Percentiles rank a stretch among this genome's conserved stretches.
Conservation (phyloP, 2,329 filamentous ascomycete genomes). For the Epichloe glyceriae region DNA sequence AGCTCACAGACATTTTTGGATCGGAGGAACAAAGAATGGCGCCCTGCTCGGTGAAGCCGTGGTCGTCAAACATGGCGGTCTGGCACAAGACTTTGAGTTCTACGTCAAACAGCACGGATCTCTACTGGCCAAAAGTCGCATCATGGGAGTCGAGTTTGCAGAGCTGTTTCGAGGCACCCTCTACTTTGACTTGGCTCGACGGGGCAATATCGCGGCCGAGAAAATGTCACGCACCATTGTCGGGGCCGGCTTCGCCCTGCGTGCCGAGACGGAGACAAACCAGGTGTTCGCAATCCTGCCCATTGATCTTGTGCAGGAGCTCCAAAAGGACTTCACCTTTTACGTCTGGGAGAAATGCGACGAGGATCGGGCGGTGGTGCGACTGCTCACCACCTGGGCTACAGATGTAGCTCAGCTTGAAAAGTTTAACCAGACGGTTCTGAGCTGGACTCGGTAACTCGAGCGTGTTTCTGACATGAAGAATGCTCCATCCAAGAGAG, state of each 20-base stretch:
- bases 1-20: conserved; percentile 39
- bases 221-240: conserved; percentile 30
- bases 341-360: conserved; percentile 34
- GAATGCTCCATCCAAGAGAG: too few species aligned
- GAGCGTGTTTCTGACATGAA: too few species aligned
- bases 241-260: conserved; percentile 26
- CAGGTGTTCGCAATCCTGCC: conserved; percentile 37
- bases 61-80: conserved; percentile 27
- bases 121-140: conserved; percentile 34
- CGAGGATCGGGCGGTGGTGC: conserved; percentile 26
- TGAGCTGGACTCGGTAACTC: conserved; percentile 9
- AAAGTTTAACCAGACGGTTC: conserved; percentile 18
- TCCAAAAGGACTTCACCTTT: conserved; percentile 32
- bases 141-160: conserved; percentile 36
- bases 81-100: conserved; percentile 35
- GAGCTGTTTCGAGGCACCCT: conserved; percentile 33
- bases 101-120: conserved; percentile 39
- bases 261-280: conserved; percentile 35
- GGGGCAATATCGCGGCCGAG: conserved; percentile 31
- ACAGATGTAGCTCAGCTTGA: conserved; percentile 30
- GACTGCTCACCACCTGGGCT: conserved; percentile 38
- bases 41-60: conserved; percentile 37
- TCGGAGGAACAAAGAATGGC: conserved; percentile 39
- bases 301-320: conserved; percentile 19
- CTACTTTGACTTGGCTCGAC: conserved; percentile 31